Percentiles rank a stretch among this genome's conserved stretches.
Evolutionary conservation across 208 protist genomes (phyloP).

Genomic region (Crithidia thermophila): DNA sequence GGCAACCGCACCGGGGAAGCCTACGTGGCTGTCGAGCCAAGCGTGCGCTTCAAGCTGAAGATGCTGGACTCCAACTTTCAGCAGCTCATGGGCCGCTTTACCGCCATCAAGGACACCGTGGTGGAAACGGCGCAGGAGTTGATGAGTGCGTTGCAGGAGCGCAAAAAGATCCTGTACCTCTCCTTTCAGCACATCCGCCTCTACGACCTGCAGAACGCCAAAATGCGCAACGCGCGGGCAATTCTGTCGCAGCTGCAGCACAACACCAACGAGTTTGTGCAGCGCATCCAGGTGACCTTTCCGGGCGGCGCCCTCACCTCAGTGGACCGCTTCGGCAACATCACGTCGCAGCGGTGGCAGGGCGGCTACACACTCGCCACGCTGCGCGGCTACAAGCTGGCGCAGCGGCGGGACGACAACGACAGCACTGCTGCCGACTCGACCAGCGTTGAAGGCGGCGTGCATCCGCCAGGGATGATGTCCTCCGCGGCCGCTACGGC

Average conservation of each 20-base stretch:
- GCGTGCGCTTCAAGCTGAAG: conserved; percentile 89
- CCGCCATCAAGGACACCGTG: conserved; percentile 84
- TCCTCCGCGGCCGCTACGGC: background rate
- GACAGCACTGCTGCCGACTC: background rate
- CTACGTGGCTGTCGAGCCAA: conserved; percentile 82
- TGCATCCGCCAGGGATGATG: background rate
- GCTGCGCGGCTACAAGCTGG: conserved; percentile 55
- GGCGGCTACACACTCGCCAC: conserved; percentile 84
- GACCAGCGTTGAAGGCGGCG: background rate
- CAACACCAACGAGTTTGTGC: conserved; percentile 58
- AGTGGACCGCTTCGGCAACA: conserved; percentile 86
- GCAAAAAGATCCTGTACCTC: conserved; percentile 92
- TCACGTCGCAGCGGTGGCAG: conserved; percentile 84
- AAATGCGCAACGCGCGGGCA: conserved; percentile 76
- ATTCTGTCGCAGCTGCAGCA: conserved; percentile 76
- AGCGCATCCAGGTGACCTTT: conserved; percentile 79
- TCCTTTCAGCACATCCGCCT: conserved; percentile 92
- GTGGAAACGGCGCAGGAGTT: conserved; percentile 85
- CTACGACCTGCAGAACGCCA: conserved; percentile 89
- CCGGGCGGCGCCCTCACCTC: conserved; percentile 73
- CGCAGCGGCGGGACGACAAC: conserved; percentile 12
- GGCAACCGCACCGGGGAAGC: conserved; percentile 58
- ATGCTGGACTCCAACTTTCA: conserved; percentile 91
- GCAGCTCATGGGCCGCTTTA: conserved; percentile 87
- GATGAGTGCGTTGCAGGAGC: conserved; percentile 86